Percentiles rank a stretch among this genome's conserved stretches.
Evolutionary conservation across 306 rosid genomes (phyloP).

Genomic region (Citrullus colocynthis): DNA sequence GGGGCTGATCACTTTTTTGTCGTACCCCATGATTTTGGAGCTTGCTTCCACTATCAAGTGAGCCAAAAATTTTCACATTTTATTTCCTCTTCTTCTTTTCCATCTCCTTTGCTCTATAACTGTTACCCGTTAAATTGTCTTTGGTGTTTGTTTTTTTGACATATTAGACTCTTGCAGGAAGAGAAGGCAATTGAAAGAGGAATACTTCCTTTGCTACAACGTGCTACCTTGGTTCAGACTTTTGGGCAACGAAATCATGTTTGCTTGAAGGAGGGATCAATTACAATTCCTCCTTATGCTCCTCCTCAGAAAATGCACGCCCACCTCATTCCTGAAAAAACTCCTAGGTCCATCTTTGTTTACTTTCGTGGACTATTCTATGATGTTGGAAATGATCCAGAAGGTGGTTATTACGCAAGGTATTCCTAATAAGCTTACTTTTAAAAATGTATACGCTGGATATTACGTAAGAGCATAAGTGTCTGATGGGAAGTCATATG

Average conservation of each 20-base stretch:
- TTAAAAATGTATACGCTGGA: not conserved
- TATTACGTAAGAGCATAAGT: not conserved
- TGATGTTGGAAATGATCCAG: constrained; percentile 93
- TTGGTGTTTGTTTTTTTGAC: not conserved
- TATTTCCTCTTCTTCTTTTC: not conserved
- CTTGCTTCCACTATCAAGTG: constrained; percentile 97
- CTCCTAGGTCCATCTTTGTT: constrained; percentile 78
- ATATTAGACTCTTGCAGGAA: constrained; percentile 37
- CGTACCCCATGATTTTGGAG: constrained; percentile 93
- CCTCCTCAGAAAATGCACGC: constrained; percentile 90
- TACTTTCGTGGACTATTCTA: constrained; percentile 84
- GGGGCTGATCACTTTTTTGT: constrained; percentile 98
- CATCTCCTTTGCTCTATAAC: not conserved
- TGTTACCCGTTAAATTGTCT: not conserved
- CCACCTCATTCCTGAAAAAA: constrained; percentile 65
- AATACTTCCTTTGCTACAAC: constrained; percentile 61
- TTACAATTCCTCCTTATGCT: constrained; percentile 87
- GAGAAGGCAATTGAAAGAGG: constrained; percentile 92
- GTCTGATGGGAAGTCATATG: not conserved
- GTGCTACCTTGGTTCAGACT: constrained; percentile 86
- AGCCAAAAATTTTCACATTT: not conserved
- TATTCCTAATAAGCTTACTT: constrained; percentile 11
- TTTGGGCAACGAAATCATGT: constrained; percentile 88
- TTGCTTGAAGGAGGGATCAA: constrained; percentile 74
- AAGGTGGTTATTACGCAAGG: constrained; percentile 97